Evolutionary conservation across 2,329 filamentous ascomycete species (phyloP), one percentile per base, ranked within the genome.

Genomic region (Fusarium redolens): DNA sequence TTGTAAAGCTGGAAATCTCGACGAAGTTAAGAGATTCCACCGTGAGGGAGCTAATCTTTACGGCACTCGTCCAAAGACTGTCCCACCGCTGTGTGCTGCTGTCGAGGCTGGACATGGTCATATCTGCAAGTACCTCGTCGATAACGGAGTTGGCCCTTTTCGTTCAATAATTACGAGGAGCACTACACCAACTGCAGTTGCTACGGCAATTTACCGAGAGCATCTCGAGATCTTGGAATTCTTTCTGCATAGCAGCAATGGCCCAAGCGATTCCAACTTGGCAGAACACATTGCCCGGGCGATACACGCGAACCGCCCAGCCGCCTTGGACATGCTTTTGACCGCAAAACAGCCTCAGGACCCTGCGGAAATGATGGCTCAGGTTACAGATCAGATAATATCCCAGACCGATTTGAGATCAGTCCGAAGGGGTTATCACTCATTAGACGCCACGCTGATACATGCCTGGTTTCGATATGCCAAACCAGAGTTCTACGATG

Each of bases 261-360:
- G 10, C 13, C 1, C 12, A 7, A 0, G 7, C 2, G 0, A 20
- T 11, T 3, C 2, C 7, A 0, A n/a, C n/a, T 3, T 48, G 20
- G 30, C 10, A 3, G 0, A 31, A 0, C 1, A 0, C 1, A 50
- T 50, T 13, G 15, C 20, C 7, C 11, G 5, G 5, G 30, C 30
- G 0, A 33, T 50, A 22, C 20, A 18, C 5, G 30, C 30, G 3
- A 0, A 13, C 1, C 3, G 4, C 0, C 28, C 28, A n/a, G 28
- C 0, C 3, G 20, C 28, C 0, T 17, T 48, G 14, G 12, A 4
- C 20, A 31, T 22, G 7, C 0, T n/a, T 31, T 4, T 48, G 0
- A 12, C 9, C 0, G 4, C 0, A 0, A 48, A 10, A 12, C 4
- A 31, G 45, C 28, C 45, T 2, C 1, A 0, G 8, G 13, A n/a